Percentiles rank a stretch among this genome's conserved stretches.
These are phyloP conservation scores for Sporothrix variecibatus DNA, from an alignment of 2,329 filamentous ascomycete genomes.

Conservation along the genomic window DNA sequence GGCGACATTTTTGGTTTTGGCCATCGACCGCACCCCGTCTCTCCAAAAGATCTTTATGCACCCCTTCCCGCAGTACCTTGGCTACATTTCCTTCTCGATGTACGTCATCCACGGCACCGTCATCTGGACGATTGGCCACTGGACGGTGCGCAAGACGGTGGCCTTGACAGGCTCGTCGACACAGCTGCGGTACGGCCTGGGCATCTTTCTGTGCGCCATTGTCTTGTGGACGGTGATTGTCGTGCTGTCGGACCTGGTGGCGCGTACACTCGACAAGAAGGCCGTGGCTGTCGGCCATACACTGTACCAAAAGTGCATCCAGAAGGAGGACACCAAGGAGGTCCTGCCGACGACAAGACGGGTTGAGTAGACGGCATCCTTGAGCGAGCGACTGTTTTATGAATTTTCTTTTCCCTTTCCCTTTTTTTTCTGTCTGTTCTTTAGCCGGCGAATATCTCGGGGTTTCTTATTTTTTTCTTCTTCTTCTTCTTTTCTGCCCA, in stretches of 20 bases:
- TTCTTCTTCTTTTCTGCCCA: background rate
- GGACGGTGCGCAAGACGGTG: slow-evolving; percentile 17
- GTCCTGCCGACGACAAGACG: slow-evolving; percentile 4
- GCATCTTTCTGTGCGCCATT: slow-evolving; percentile 49
- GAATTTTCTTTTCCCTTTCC: background rate
- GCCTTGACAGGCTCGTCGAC: slow-evolving; percentile 50
- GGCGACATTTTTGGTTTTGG: slow-evolving; percentile 35
- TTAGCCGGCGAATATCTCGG: slow-evolving; percentile 8
- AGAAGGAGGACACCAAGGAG: slow-evolving; percentile 1
- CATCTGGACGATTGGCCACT: slow-evolving; percentile 55
- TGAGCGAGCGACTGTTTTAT: background rate
- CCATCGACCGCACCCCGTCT: slow-evolving; percentile 32
- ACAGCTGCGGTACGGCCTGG: slow-evolving; percentile 45
- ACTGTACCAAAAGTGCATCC: slow-evolving; percentile 46
- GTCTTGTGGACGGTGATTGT: slow-evolving; percentile 54
- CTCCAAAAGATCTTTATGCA: slow-evolving; percentile 38
- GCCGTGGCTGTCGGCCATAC: slow-evolving; percentile 58
- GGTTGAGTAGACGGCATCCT: background rate
- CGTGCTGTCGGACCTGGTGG: slow-evolving; percentile 59
- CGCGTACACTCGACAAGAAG: slow-evolving; percentile 57
- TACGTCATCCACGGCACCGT: slow-evolving; percentile 63
- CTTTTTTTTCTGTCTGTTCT: background rate
- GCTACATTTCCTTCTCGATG: slow-evolving; percentile 61
- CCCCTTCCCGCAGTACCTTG: slow-evolving; percentile 49
- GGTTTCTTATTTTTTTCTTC: background rate